Base-by-base conservation (phyloP, 768 basidiomycete species). In the Lyophyllum shimeji region DNA sequence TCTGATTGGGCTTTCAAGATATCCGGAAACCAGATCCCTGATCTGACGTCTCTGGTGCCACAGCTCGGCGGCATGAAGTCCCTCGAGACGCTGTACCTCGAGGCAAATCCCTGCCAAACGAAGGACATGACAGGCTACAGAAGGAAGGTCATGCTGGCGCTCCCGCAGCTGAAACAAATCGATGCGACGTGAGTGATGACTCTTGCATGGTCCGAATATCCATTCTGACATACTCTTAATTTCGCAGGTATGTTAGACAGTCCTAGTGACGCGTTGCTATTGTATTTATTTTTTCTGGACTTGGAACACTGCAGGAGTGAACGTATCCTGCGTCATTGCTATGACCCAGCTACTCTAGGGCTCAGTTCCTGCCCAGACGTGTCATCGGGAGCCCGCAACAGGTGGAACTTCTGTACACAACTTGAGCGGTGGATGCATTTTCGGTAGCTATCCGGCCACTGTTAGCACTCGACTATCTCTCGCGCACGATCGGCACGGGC, bases 81-180 rank as follows among this genome's bases (percentile, higher is more conserved):
- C 0, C 78, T 99, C 12, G 80, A 87, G 67, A 99, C 97, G 1
- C 78, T 99, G 7, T 99, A 99, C 68, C 83, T 99, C 23, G 97
- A 99, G 73, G 88, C 84, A 4, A 99, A 99, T 66, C 97, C 97
- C 2, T 90, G 93, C 60, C 95, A 99, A 67, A 78, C 71, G 44
- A 78, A 76, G 13, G 92, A 98, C 64, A 87, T 83, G 69, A 75
- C 81, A 1, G 82, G 78, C 20, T 99, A 98, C 68, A 76, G 94
- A 62, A 78, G 96, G 51, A 99, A 97, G 74, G 80, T 98, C 52
- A 93, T 90, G 69, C 73, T 98, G 37, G 86, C 86, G 2, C 75
- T 97, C 20, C 95, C 95, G 0, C 92, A 96, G 64, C 72, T 98
- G 53, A 84, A 84, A 65, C 97, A 99, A 72, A 87, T 99, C 49